Conservation (phyloP, 768 basidiomycete genomes). For the Mycena alexandri region DNA sequence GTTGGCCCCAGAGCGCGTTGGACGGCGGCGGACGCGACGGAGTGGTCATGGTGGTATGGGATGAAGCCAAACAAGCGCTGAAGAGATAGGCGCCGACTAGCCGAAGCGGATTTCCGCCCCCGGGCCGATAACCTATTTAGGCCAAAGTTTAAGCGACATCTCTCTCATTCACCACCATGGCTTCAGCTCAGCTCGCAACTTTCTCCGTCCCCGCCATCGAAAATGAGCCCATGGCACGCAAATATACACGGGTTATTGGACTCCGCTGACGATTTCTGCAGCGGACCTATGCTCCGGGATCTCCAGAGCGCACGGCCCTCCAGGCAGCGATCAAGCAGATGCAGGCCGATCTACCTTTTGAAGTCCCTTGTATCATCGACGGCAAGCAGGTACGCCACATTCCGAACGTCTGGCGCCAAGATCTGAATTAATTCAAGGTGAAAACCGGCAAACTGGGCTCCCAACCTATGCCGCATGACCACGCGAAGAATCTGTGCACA, state of each 20-base stretch:
- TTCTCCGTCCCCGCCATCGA: constrained; percentile 89
- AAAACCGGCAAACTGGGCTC: constrained; percentile 83
- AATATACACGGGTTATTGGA: constrained; percentile 6
- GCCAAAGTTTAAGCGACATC: neutral
- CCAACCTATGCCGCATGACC: constrained; percentile 90
- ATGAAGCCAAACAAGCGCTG: neutral
- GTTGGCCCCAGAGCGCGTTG: constrained; percentile 67
- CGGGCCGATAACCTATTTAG: constrained; percentile 9
- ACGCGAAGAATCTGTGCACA: constrained; percentile 81
- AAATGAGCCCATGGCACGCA: constrained; percentile 93
- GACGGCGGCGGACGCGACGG: constrained; percentile 35
- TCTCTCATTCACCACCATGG: constrained; percentile 57
- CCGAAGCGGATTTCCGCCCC: neutral
- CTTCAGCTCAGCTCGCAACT: constrained; percentile 80
- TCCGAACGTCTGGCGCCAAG: neutral
- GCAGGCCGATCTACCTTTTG: constrained; percentile 87
- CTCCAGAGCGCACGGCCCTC: constrained; percentile 80
- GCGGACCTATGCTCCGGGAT: constrained; percentile 84
- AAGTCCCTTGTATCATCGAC: constrained; percentile 94
- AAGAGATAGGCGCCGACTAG: neutral
- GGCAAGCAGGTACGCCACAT: constrained; percentile 77
- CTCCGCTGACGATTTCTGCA: constrained; percentile 45
- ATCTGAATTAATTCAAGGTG: constrained; percentile 60
- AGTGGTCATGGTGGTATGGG: constrained; percentile 17
- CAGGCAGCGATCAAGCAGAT: constrained; percentile 82